phyloP scores from a whole-genome alignment of 164 flowering plant species.

The Dillenia suffruticosa region DNA sequence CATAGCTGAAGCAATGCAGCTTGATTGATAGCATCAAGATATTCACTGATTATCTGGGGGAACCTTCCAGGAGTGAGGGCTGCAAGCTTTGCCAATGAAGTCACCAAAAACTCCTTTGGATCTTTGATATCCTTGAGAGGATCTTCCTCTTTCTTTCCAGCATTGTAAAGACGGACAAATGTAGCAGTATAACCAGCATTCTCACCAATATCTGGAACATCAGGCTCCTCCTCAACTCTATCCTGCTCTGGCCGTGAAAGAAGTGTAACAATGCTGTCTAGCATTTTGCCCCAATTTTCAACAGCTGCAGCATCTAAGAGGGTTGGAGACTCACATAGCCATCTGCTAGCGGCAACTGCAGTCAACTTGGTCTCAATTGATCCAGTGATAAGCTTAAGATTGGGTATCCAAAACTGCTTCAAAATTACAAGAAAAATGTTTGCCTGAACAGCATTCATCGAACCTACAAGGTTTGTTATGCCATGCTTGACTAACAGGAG shows the following conservation, averaged over 20 bases:
- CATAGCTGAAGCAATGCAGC: conserved; percentile 72
- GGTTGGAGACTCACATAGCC: conserved; percentile 69
- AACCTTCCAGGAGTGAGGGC: conserved; percentile 63
- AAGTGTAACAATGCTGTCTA: conserved; percentile 81
- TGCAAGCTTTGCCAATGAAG: conserved; percentile 61
- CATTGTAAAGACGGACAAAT: conserved; percentile 76
- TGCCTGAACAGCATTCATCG: conserved; percentile 72
- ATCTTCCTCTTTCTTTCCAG: conserved; percentile 89
- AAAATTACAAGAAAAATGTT: conserved; percentile 51
- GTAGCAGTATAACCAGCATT: conserved; percentile 68
- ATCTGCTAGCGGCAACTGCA: conserved; percentile 78
- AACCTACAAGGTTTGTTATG: conserved; percentile 39
- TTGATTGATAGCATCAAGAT: conserved; percentile 66
- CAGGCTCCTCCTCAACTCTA: conserved; percentile 77
- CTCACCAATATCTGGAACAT: conserved; percentile 84
- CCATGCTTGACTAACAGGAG: conserved; percentile 89
- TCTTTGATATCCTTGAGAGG: conserved; percentile 74
- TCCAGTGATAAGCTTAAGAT: conserved; percentile 79
- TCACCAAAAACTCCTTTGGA: conserved; percentile 68
- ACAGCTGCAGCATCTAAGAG: conserved; percentile 57
- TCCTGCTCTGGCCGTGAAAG: conserved; percentile 81
- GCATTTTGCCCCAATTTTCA: conserved; percentile 73
- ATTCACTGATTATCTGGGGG: conserved; percentile 52
- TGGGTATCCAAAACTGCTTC: conserved; percentile 84
- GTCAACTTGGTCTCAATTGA: conserved; percentile 66